Conservation (phyloP, 345 rosid species). For the Eucalyptus marginata region DNA sequence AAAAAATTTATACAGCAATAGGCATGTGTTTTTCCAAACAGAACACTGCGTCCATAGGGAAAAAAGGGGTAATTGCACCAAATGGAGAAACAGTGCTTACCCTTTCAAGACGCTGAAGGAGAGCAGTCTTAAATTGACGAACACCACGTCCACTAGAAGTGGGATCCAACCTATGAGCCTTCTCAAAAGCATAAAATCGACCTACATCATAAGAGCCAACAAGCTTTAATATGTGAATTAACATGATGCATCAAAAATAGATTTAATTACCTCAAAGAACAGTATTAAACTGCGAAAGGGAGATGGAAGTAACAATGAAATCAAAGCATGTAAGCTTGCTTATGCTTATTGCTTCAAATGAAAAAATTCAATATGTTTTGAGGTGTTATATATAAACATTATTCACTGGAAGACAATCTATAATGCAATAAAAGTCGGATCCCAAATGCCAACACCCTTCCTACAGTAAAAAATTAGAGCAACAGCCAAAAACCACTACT, state of each 20-base stretch:
- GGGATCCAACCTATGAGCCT: conserved; percentile 95
- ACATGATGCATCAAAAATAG: not conserved
- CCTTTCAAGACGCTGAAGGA: conserved; percentile 95
- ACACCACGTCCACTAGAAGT: conserved; percentile 98
- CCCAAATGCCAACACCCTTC: not conserved
- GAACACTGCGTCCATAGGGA: not conserved
- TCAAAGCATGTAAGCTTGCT: not conserved
- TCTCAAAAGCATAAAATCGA: conserved; percentile 96
- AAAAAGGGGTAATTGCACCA: not conserved
- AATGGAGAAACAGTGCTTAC: conserved; percentile 17
- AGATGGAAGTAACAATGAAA: not conserved
- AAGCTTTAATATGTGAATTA: not conserved
- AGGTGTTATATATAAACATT: not conserved
- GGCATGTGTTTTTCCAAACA: not conserved
- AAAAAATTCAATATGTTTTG: not conserved
- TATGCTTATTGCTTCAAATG: not conserved
- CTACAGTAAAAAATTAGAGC: not conserved
- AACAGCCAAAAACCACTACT: not conserved
- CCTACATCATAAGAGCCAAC: conserved; percentile 27
- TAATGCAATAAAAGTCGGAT: not conserved
- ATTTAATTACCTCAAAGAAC: not conserved
- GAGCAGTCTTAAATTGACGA: conserved; percentile 98
- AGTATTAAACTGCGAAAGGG: not conserved
- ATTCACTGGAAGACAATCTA: not conserved
- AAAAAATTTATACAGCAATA: not conserved